phyloP scores from a whole-genome alignment of 1,284 basidiomycete species.

The Tylopilus sp. region DNA sequence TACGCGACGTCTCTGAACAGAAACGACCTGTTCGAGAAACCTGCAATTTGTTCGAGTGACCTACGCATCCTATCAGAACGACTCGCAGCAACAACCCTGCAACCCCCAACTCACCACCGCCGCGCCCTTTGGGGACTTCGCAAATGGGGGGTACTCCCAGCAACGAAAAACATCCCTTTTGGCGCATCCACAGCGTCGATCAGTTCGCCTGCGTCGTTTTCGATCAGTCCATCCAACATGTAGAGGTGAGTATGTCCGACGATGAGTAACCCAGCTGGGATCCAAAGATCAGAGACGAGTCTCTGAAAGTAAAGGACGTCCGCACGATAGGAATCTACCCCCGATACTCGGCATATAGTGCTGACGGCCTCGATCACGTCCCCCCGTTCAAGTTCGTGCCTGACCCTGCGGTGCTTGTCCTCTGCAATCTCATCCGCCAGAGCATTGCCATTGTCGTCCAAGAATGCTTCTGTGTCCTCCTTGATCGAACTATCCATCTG shows the following conservation, averaged over 20 bases:
- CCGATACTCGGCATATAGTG: slow-evolving; percentile 81
- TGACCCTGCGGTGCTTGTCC: slow-evolving; percentile 72
- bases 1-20: slow-evolving; percentile 88
- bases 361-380: slow-evolving; percentile 90
- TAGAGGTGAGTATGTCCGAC: slow-evolving; percentile 84
- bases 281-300: background rate
- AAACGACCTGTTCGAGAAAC: slow-evolving; percentile 79
- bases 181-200: slow-evolving; percentile 88
- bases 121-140: slow-evolving; percentile 74
- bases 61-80: slow-evolving; percentile 38
- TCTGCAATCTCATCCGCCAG: slow-evolving; percentile 71
- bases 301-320: slow-evolving; percentile 2
- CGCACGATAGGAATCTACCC: slow-evolving; percentile 85
- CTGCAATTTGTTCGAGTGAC: slow-evolving; percentile 75
- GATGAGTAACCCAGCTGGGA: slow-evolving; percentile 80
- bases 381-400: slow-evolving; percentile 84
- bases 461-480: slow-evolving; percentile 15
- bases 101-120: slow-evolving; percentile 56
- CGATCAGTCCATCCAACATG: slow-evolving; percentile 90
- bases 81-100: slow-evolving; percentile 42
- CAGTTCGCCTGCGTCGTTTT: slow-evolving; percentile 83
- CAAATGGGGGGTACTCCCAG: slow-evolving; percentile 79
- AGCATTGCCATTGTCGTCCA: slow-evolving; percentile 32
- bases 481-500: slow-evolving; percentile 18
- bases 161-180: slow-evolving; percentile 76